Base-by-base conservation (phyloP, 2,329 filamentous ascomycete species). In the Phialemonium atrogriseum region DNA sequence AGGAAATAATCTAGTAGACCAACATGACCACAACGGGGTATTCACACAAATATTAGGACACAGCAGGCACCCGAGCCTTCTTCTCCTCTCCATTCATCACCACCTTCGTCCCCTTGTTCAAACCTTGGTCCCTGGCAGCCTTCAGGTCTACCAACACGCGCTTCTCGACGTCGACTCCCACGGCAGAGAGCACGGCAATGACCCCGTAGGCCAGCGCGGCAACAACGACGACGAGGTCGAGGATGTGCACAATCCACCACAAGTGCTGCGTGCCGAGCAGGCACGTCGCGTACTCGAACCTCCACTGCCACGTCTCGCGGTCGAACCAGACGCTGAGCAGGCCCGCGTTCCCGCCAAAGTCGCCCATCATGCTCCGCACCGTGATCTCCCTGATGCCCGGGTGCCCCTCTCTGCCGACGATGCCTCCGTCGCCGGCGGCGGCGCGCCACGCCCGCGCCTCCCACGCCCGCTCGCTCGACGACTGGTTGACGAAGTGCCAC, bases 331-430 rank as follows among this genome's bases (percentile, higher is more conserved):
- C 70, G 39, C 83, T 91, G 24, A 98, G 59, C 24, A 98, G 65
- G 0, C 87, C 91, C 0, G 87, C 86, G 52, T 95, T 91, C 13
- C 91, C 91, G n/a, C 77, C 80, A 56, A 83, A 98, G 35, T 84
- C 84, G 34, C 91, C 91, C 91, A 98, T 98, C 87, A 98, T 96
- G 56, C 86, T 94, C 37, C 88, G 78, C 3, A 98, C 83, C 0
- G 91, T 98, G 42, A 96, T 77, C 58, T 98, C 91, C 17, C 89
- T 70, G 5, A 95, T 64, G 1, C 81, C 81, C 0, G 81, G 74
- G 3, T 72, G 44, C 5, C 58, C 63, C 2, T 56, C 44, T 2
- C 55, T 50, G 7, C 54, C 59, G 1, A 63, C 49, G 14, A 78
- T 39, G 37, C 55, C 52, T 10, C 53, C 50, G 5, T 46, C 42